Base-by-base conservation (phyloP, 768 basidiomycete genomes). In the Suillus paluster region DNA sequence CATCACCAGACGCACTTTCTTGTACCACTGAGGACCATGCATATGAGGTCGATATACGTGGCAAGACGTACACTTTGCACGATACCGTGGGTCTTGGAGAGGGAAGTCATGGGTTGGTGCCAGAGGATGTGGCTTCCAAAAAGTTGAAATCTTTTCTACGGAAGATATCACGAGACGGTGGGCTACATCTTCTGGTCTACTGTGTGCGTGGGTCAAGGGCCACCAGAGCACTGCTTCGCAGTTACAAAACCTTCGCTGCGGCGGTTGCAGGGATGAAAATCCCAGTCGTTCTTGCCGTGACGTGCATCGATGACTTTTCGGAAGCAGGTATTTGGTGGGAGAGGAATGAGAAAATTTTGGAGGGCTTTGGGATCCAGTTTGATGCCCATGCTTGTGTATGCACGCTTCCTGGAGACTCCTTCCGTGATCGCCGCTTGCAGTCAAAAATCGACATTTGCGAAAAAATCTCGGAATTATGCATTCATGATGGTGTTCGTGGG, bases 211-310 rank as follows among this genome's bases (percentile, higher is more conserved):
- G 69, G 19, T 41, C 46, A 30, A 71, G 72, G 60, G 63, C 61
- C 45, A 54, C 53, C 48, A n/a, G 27, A 25, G 46, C 46, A 60
- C 59, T 73, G 56, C 46, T 45, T 3, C 58, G n/a, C 1, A 58
- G 57, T 6, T 75, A 75, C 60, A 65, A 49, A 7, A 48, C 7
- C 0, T 78, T 81, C 55, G 66, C 72, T 30, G 63, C 68, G 19
- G 61, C 77, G 5, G 73, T 79, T 8, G 78, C 79, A 58, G 69
- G 57, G 38, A 39, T 68, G 10, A 58, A 67, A 23, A 72, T 75
- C n/a, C 79, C 80, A 1, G 73, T 77, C 46, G 70, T 78, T 14
- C 57, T 82, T 10, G 77, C 66, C 7, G 52, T 81, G 19, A 82
- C 79, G 14, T 71, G 77, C 45, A 70, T 81, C 5, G 81, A 80